Percentiles rank a stretch among this genome's conserved stretches.
Evolutionary conservation across 2,329 filamentous ascomycete species (phyloP).

Genomic region (Fusarium sp.): DNA sequence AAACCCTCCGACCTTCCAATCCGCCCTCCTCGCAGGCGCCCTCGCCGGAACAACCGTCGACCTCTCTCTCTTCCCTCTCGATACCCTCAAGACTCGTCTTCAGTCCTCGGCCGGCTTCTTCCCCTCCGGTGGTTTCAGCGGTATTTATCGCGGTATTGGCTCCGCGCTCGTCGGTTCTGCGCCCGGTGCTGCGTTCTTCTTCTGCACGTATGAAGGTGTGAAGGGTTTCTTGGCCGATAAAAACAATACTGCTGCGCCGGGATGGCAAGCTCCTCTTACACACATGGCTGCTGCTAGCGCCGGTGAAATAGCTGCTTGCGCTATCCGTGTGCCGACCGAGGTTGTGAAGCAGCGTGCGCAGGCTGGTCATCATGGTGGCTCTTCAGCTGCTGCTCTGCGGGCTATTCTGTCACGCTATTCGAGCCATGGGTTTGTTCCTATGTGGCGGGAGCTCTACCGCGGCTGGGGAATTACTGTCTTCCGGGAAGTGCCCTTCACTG

Average conservation of each 20-base stretch:
- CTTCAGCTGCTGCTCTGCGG: conserved; percentile 72
- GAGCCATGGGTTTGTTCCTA: conserved; percentile 60
- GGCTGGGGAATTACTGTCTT: conserved; percentile 94
- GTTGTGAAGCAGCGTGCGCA: conserved; percentile 98
- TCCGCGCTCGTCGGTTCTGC: conserved; percentile 91
- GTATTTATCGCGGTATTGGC: conserved; percentile 93
- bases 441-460: conserved; percentile 88
- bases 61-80: conserved; percentile 95
- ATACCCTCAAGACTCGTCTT: conserved; percentile 97
- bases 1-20: conserved; percentile 61
- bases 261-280: conserved; percentile 53
- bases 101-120: conserved; percentile 85
- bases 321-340: conserved; percentile 92
- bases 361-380: conserved; percentile 81
- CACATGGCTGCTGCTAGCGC: conserved; percentile 89
- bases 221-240: conserved; percentile 65
- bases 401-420: conserved; percentile 71
- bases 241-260: conserved; percentile 30
- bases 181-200: conserved; percentile 95
- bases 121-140: conserved; percentile 85
- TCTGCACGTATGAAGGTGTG: conserved; percentile 88
- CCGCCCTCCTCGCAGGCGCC: conserved; percentile 81
- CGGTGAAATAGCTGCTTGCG: conserved; percentile 92
- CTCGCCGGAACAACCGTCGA: conserved; percentile 96
- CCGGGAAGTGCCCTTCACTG: conserved; percentile 95